These are phyloP conservation scores for Cyclotella baltica DNA, from an alignment of 108 stramenopile species.

Conservation along the genomic window DNA sequence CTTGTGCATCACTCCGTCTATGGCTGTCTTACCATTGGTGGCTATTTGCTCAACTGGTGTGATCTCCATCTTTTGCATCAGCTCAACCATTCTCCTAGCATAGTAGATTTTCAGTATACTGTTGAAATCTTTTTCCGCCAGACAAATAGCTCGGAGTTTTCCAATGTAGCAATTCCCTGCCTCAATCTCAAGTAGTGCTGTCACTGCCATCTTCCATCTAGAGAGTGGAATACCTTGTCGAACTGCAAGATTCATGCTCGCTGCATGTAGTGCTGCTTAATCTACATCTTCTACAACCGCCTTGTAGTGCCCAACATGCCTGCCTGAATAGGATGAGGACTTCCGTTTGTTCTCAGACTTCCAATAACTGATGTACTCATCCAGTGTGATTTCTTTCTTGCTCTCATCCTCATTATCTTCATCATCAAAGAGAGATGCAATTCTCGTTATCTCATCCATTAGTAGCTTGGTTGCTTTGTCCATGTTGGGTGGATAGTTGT, in stretches of 20 bases:
- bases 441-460: neutral
- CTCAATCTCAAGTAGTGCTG: conserved; percentile 30
- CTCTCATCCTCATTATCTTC: neutral
- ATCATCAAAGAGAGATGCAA: neutral
- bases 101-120: conserved; percentile 19
- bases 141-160: conserved; percentile 32
- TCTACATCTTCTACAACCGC: neutral
- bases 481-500: conserved; percentile 14
- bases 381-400: neutral
- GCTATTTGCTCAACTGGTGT: conserved; percentile 21
- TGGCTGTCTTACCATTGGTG: neutral
- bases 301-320: conserved; percentile 35
- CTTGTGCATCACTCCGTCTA: neutral
- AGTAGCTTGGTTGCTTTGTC: neutral
- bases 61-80: neutral
- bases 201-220: conserved; percentile 20
- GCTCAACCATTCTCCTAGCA: conserved; percentile 19
- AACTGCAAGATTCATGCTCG: neutral
- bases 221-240: conserved; percentile 3
- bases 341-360: neutral
- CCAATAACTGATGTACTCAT: conserved; percentile 33
- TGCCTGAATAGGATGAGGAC: conserved; percentile 7
- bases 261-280: conserved; percentile 7
- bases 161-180: conserved; percentile 19
- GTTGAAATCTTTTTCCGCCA: conserved; percentile 38